A percentile compares a stretch with the other conserved stretches of the same genome.
phyloP scores from a whole-genome alignment of 2,329 filamentous ascomycete genomes.

The Epichloe sibirici region DNA sequence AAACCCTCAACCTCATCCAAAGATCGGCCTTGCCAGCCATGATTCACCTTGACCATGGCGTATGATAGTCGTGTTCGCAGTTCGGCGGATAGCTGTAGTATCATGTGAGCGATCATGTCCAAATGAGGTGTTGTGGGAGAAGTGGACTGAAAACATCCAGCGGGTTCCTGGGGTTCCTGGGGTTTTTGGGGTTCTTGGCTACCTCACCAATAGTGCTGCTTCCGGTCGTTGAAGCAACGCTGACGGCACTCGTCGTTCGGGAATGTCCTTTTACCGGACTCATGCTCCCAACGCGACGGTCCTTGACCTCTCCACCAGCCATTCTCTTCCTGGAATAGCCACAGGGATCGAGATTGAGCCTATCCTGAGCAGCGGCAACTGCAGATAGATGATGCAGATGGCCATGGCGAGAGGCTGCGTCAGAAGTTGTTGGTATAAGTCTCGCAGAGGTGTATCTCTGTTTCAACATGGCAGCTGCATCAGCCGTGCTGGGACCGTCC shows the following conservation, averaged over 20 bases:
- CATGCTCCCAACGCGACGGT: constrained; percentile 26
- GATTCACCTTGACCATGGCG: constrained; percentile 85
- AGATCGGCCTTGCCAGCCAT: constrained; percentile 72
- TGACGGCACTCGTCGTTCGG: constrained; percentile 59
- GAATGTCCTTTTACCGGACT: constrained; percentile 49
- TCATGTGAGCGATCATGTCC: constrained; percentile 9
- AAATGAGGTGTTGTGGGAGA: background rate
- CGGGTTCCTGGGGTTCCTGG: constrained; percentile 14
- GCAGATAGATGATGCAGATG: constrained; percentile 47
- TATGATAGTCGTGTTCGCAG: constrained; percentile 78
- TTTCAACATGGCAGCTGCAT: constrained; percentile 10
- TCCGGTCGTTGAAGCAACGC: constrained; percentile 43
- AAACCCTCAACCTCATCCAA: constrained; percentile 68
- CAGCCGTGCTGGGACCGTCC: constrained; percentile 5
- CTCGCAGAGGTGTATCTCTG: constrained; percentile 1
- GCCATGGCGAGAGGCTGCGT: constrained; percentile 37
- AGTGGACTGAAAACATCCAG: too few species aligned
- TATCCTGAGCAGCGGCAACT: constrained; percentile 41
- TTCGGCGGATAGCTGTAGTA: constrained; percentile 60
- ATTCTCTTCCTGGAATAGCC: constrained; percentile 54
- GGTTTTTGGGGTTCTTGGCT: constrained; percentile 9
- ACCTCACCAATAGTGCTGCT: constrained; percentile 73
- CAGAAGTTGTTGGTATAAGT: background rate
- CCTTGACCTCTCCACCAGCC: constrained; percentile 62
- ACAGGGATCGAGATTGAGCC: constrained; percentile 28